A percentile compares a stretch with the other conserved stretches of the same genome.
Evolutionary conservation across 1,284 basidiomycete species (phyloP).

Genomic region (Earliella scabrosa): DNA sequence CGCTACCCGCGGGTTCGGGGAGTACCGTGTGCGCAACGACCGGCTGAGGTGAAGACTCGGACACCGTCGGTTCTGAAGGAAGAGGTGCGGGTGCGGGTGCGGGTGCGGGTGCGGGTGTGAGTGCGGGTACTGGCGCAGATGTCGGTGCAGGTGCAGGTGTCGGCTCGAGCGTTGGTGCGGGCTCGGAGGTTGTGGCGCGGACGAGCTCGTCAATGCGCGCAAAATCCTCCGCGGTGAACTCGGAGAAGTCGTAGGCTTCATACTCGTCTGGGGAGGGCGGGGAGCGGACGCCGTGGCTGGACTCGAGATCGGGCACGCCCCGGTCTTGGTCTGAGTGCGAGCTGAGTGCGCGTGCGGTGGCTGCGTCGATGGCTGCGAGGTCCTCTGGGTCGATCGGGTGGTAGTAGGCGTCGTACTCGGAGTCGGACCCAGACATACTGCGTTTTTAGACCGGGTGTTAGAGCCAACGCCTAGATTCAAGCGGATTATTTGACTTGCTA

Average conservation of each 20-base stretch:
- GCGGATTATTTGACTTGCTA: background rate
- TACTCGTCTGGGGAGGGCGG: conserved; percentile 31
- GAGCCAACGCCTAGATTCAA: too few relatives aligned
- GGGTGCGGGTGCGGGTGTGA: too few relatives aligned
- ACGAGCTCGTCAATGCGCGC: conserved; percentile 49
- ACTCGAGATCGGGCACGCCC: background rate
- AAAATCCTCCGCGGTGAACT: conserved; percentile 63
- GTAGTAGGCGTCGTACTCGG: conserved; percentile 30
- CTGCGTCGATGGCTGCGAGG: conserved; percentile 24
- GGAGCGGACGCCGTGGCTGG: background rate
- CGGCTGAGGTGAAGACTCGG: background rate
- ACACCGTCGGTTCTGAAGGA: too few relatives aligned
- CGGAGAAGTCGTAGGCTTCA: conserved; percentile 55
- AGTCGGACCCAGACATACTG: conserved; percentile 20
- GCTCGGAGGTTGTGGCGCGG: too few relatives aligned
- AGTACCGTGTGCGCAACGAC: background rate
- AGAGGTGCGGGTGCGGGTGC: conserved; percentile 34
- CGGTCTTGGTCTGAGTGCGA: background rate
- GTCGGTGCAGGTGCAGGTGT: too few relatives aligned
- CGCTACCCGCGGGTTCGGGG: background rate
- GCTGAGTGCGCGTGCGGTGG: conserved; percentile 12
- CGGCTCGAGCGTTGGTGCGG: too few relatives aligned
- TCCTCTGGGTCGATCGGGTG: conserved; percentile 23
- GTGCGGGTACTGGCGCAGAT: too few relatives aligned
- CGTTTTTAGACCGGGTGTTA: background rate